Percentiles rank a stretch among this genome's conserved stretches.
Conservation (phyloP, 106 monocot species). For the Chionographis japonica region DNA sequence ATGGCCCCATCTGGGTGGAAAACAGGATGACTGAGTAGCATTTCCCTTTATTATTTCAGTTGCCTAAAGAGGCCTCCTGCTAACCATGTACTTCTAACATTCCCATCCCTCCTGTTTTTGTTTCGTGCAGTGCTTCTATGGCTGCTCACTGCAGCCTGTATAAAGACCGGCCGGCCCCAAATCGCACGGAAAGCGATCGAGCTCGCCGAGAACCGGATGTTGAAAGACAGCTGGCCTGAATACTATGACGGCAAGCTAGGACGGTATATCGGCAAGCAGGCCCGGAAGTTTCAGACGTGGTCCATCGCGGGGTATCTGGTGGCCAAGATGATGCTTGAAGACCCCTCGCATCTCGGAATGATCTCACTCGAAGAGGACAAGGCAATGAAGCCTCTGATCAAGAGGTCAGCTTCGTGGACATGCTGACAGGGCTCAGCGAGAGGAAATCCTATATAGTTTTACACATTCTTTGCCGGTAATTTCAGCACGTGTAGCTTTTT, state of each 20-base stretch:
- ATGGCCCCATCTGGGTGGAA: too few species aligned
- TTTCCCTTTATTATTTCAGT: too few species aligned
- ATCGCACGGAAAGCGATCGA: conserved; percentile 46
- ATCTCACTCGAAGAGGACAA: conserved; percentile 46
- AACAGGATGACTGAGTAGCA: too few species aligned
- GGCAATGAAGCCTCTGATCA: conserved; percentile 32
- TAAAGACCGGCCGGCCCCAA: conserved; percentile 40
- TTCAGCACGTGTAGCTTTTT: too few species aligned
- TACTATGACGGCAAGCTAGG: conserved; percentile 48
- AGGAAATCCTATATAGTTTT: not conserved
- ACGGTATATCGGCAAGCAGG: conserved; percentile 41
- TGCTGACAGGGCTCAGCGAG: conserved; percentile 5
- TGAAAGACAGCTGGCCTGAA: conserved; percentile 47
- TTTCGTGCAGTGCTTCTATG: conserved; percentile 40
- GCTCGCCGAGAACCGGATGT: conserved; percentile 32
- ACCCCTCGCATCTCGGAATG: conserved; percentile 52
- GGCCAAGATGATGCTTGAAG: conserved; percentile 53
- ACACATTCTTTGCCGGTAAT: too few species aligned
- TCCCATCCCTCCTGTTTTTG: not conserved
- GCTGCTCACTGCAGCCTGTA: conserved; percentile 52
- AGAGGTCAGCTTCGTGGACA: conserved; percentile 44
- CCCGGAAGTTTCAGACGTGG: conserved; percentile 45
- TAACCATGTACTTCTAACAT: not conserved
- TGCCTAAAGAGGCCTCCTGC: not conserved
- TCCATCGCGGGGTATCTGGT: conserved; percentile 49